phyloP scores from a whole-genome alignment of 2,329 filamentous ascomycete species.

The Achaetomium macrosporum region DNA sequence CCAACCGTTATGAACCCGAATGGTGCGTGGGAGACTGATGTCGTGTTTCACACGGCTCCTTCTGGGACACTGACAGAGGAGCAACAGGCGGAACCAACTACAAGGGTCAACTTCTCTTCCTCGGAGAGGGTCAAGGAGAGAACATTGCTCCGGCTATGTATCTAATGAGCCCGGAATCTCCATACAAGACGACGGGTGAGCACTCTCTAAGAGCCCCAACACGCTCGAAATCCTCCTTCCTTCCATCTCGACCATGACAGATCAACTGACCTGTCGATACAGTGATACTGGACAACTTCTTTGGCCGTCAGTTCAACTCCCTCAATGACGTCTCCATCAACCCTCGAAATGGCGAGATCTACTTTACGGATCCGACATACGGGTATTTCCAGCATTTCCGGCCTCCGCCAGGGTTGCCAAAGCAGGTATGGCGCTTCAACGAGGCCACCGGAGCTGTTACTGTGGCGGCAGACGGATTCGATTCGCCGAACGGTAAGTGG shows the following conservation, averaged over 20 bases:
- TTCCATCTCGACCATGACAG: too few relatives aligned
- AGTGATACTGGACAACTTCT: slow-evolving; percentile 53
- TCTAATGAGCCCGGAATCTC: slow-evolving; percentile 39
- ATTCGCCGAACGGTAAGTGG: slow-evolving; percentile 45
- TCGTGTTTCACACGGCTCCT: too few relatives aligned
- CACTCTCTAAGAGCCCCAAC: background rate
- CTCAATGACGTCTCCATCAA: slow-evolving; percentile 53
- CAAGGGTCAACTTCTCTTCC: slow-evolving; percentile 43
- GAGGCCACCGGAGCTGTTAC: slow-evolving; percentile 44
- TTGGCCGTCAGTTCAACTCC: slow-evolving; percentile 54
- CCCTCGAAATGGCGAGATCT: slow-evolving; percentile 51
- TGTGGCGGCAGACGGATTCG: slow-evolving; percentile 53
- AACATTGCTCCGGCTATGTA: slow-evolving; percentile 35
- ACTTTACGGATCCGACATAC: slow-evolving; percentile 59
- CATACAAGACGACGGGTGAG: slow-evolving; percentile 46
- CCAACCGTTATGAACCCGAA: slow-evolving; percentile 47
- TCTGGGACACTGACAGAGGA: background rate
- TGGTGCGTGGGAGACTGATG: slow-evolving; percentile 29
- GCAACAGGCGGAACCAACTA: slow-evolving; percentile 44
- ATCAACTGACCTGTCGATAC: background rate
- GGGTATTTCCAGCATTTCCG: slow-evolving; percentile 55
- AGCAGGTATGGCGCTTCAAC: slow-evolving; percentile 55
- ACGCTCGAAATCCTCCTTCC: background rate
- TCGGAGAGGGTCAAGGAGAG: slow-evolving; percentile 45
- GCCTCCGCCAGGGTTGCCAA: slow-evolving; percentile 44